Evolutionary conservation across 345 rosid species (phyloP).

Genomic region (thale cress (Arabidopsis thaliana)): TAIR10.1 NC_003075.7:16335501-16336000

Average conservation of each 20-base stretch:
- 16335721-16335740: constrained; percentile 31
- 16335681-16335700: neutral
- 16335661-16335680: constrained; percentile 35
- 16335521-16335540: constrained; percentile 95
- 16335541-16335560: constrained; percentile 69
- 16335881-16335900: neutral
- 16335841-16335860: neutral
- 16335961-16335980: too few species aligned
- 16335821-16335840: neutral
- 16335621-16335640: constrained; percentile 64
- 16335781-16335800: constrained; percentile 11
- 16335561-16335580: constrained; percentile 43
- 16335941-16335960: too few species aligned
- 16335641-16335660: constrained; percentile 55
- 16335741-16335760: neutral
- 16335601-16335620: constrained; percentile 54
- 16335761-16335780: constrained; percentile 7
- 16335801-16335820: constrained; percentile 19
- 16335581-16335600: constrained; percentile 35
- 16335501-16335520: constrained; percentile 94
- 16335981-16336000: too few species aligned
- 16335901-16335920: neutral
- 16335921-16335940: neutral
- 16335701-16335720: constrained; percentile 9
- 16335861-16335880: neutral